Evolutionary conservation across 2,329 filamentous ascomycete genomes (phyloP), one percentile per base, ranked within the genome.

Genomic region (Epichloe baconii): DNA sequence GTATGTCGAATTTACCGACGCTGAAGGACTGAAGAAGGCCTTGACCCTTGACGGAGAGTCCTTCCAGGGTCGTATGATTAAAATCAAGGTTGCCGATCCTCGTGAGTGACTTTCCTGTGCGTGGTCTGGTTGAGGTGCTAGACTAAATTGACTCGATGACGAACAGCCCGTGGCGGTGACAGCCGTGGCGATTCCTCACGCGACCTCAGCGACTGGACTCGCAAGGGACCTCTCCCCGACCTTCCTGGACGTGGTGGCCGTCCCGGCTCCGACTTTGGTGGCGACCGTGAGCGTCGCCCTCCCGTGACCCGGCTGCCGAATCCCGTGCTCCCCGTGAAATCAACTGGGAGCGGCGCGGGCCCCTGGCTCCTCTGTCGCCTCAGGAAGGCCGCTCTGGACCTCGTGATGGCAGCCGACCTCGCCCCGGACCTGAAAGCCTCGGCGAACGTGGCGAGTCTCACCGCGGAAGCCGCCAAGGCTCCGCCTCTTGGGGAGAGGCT

Each of bases 331-430:
- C 82, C 56, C 83, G 86, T 59, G 85, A 86, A 57, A 78, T 82
- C 45, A 94, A 88, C 68, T 98, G 93, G 93, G 91, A 96, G 70
- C 86, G 93, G 61, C 93, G 87, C 65, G 93, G 93, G 12, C 93
- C 93, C 38, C 76, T 97, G 51, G 87, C 91, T 42, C 88, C 91
- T 21, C 75, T 71, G 58, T 74, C 74, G 48, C 77, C 72, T 53
- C 58, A 71, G 44, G 78, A 82, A 56, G 72, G 73, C 51, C 59
- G 65, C 19, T 65, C 69, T 23, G 70, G 68, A 47, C 73, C 75
- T 48, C 75, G 79, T 54, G 79, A 82, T 40, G 76, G 71, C 54
- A 77, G 76, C 64, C 75, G 74, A 35, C 67, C 76, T 40, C 70
- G 75, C 47, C 66, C 65, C 44, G 77, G 75, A 54, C 59, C 64